These are phyloP conservation scores for Cucurbita moschata DNA, from an alignment of 306 rosid genomes.

Conservation along the genomic window DNA sequence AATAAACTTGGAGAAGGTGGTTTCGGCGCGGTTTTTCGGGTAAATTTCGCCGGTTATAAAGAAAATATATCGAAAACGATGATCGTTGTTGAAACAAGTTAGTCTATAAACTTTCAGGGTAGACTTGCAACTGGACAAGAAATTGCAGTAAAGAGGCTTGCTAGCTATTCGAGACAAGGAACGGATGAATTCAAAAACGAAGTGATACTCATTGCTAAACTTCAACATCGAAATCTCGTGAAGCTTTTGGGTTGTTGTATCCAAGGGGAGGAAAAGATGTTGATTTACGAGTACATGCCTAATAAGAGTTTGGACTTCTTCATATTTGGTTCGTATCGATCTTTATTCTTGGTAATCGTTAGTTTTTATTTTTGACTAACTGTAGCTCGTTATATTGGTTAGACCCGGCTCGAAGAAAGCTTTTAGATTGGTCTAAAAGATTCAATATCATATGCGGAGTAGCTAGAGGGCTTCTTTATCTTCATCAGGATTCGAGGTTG, in stretches of 20 bases:
- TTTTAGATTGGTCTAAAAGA: slow-evolving; percentile 23
- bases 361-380: neutral
- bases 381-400: neutral
- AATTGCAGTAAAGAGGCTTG: slow-evolving; percentile 52
- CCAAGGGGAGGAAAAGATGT: slow-evolving; percentile 29
- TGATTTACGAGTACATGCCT: slow-evolving; percentile 50
- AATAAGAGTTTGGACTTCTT: slow-evolving; percentile 51
- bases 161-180: slow-evolving; percentile 43
- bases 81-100: neutral
- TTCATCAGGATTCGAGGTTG: slow-evolving; percentile 43
- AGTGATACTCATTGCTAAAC: slow-evolving; percentile 41
- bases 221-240: slow-evolving; percentile 61
- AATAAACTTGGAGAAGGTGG: slow-evolving; percentile 49
- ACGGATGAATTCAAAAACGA: slow-evolving; percentile 43
- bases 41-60: neutral
- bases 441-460: slow-evolving; percentile 37
- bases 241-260: slow-evolving; percentile 48
- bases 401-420: slow-evolving; percentile 14
- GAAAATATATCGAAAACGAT: neutral
- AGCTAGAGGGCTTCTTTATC: slow-evolving; percentile 38
- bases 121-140: slow-evolving; percentile 27
- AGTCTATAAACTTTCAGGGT: slow-evolving; percentile 23
- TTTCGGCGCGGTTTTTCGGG: slow-evolving; percentile 47
- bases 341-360: neutral
- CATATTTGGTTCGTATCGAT: slow-evolving; percentile 34